These are phyloP conservation scores for Yamadazyma pseudoaaseri DNA, from an alignment of 1,139 yeast genomes.

Conservation along the genomic window DNA sequence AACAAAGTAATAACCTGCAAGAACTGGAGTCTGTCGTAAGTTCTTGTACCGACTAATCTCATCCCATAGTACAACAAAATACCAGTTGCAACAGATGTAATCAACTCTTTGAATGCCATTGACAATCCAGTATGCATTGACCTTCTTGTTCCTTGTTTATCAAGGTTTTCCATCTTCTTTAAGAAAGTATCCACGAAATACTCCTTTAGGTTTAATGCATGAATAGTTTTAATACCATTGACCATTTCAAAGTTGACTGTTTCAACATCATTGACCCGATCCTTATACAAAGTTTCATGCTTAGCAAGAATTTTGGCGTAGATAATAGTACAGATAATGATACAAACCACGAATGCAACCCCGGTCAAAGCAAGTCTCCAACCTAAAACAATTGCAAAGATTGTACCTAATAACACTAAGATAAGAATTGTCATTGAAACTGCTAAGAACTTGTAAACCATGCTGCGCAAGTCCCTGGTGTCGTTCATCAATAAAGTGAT, in stretches of 20 bases:
- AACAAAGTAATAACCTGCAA: conserved; percentile 71
- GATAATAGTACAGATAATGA: conserved; percentile 46
- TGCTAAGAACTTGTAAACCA: conserved; percentile 61
- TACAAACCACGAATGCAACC: conserved; percentile 66
- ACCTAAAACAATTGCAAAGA: conserved; percentile 79
- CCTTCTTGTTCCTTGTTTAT: conserved; percentile 40
- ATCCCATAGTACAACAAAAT: conserved; percentile 76
- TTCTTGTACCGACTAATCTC: conserved; percentile 54
- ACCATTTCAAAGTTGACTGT: conserved; percentile 57
- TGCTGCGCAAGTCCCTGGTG: conserved; percentile 67
- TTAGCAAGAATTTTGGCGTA: conserved; percentile 53
- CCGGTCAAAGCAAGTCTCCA: conserved; percentile 89
- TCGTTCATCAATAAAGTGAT: conserved; percentile 76
- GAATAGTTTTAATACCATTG: conserved; percentile 61
- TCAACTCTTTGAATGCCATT: conserved; percentile 52
- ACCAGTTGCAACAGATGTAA: conserved; percentile 64
- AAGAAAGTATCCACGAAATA: conserved; percentile 44
- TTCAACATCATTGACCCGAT: conserved; percentile 53
- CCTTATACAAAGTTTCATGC: conserved; percentile 61
- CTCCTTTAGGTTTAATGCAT: conserved; percentile 49
- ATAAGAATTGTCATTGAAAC: conserved; percentile 52
- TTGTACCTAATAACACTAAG: conserved; percentile 57
- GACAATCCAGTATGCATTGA: conserved; percentile 64
- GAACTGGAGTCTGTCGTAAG: conserved; percentile 55
- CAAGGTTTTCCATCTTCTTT: conserved; percentile 23